A percentile compares a stretch with the other conserved stretches of the same genome.
Conservation (phyloP, 2,329 filamentous ascomycete genomes). For the Aspergillus pseudoterreus region DNA sequence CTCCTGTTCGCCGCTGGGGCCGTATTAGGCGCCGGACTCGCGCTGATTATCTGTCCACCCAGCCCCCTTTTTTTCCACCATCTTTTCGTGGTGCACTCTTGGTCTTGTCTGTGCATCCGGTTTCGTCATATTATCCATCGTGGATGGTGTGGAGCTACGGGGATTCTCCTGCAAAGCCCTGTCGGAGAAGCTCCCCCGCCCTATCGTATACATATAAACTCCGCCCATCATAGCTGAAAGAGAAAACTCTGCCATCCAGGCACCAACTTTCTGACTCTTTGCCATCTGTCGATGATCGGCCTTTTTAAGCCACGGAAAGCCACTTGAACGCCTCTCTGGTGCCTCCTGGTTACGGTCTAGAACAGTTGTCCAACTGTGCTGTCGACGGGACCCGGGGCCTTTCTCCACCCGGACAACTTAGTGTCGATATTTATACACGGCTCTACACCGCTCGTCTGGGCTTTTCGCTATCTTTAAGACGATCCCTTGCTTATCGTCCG, state of each 20-base stretch:
- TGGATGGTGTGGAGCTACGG: not conserved
- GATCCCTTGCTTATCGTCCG: not conserved
- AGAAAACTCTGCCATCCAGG: conserved; percentile 10
- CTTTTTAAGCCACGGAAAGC: not conserved
- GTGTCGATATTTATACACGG: conserved; percentile 15
- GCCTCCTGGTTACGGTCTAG: conserved; percentile 6
- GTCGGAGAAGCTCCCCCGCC: not conserved
- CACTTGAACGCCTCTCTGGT: not conserved
- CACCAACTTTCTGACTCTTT: conserved; percentile 9
- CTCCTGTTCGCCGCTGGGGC: conserved; percentile 21
- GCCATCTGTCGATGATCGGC: not conserved
- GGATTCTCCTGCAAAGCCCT: not conserved
- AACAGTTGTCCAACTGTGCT: conserved; percentile 9
- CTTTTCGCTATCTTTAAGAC: conserved; percentile 8
- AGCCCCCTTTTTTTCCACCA: conserved; percentile 12
- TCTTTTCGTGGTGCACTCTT: not conserved
- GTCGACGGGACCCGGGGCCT: conserved; percentile 11
- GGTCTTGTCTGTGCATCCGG: not conserved
- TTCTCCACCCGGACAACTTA: conserved; percentile 17
- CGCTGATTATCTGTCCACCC: conserved; percentile 4
- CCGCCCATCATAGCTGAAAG: conserved; percentile 8
- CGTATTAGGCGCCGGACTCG: conserved; percentile 16
- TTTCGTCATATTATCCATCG: not conserved
- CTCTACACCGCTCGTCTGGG: conserved; percentile 22
- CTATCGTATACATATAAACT: conserved; percentile 5